Evolutionary conservation across 2,329 filamentous ascomycete species (phyloP), one percentile per base, ranked within the genome.

Genomic region (Arthrinium puccinioides): DNA sequence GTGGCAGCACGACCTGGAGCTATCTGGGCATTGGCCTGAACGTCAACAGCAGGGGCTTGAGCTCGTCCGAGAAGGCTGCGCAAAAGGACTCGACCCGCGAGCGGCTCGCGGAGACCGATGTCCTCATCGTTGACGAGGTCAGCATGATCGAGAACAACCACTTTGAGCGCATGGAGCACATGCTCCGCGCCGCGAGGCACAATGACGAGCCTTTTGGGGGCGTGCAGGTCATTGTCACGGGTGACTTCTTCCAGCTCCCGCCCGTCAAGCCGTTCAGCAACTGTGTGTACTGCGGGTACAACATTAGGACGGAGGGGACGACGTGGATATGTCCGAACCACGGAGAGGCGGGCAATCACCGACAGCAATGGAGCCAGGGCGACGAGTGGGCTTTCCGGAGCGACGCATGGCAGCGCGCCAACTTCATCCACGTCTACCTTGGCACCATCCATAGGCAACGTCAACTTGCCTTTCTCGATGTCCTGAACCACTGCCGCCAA

Each of bases 61-160:
- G 60, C 0, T 41, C 55, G 24, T 9, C 14, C 9, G 9, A 14
- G 24, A 9, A 26, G 24, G 24, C 14, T 9, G 24, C 24, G 9
- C 9, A 9, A 14, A 9, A 14, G n/a, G 9, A 9, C 14, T 9
- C 9, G n/a, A 26, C 24, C 14, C 24, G 24, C 14, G 9, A 59
- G 2, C 60, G 68, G 0, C 52, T 77, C 2, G 47, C 14, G 0
- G 24, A 52, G 0, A 75, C 70, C 0, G 62, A 80, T 36, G 69
- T 78, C 1, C 61, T 83, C 2, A 65, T 83, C 16, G 74, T 83
- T n/a, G 78, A 83, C 45, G 79, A 83, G 53, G 74, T 84, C 39
- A 77, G 70, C 43, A 83, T 83, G 78, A 63, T 82, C 0, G 73
- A 77, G 34, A 74, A 69, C 37, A 51, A 65, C 6, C 61, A 69